Conservation (phyloP, 257 asterid genomes). For the Solanum commersonii region DNA sequence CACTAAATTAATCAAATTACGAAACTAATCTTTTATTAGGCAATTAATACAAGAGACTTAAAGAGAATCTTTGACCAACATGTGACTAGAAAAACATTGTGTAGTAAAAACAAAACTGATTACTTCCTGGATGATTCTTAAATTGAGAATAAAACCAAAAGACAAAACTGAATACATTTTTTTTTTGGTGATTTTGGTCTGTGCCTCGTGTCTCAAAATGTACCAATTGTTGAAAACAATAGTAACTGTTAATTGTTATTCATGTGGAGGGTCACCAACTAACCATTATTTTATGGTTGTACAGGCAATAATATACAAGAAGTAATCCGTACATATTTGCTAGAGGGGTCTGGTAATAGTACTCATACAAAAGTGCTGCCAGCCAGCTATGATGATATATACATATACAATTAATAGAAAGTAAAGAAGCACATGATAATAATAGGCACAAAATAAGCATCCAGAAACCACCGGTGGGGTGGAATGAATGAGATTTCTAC, state of each 20-base stretch:
- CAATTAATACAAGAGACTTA: neutral
- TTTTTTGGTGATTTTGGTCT: neutral
- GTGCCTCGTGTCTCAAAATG: neutral
- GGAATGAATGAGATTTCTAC: neutral
- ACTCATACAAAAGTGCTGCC: neutral
- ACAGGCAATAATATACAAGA: neutral
- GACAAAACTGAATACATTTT: neutral
- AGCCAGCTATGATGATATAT: neutral
- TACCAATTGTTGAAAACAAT: neutral
- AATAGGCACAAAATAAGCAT: neutral
- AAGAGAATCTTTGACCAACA: constrained; percentile 5
- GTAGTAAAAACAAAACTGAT: neutral
- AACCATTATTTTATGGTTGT: neutral
- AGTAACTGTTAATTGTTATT: neutral
- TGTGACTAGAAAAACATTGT: neutral
- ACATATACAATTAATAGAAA: neutral
- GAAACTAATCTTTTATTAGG: neutral
- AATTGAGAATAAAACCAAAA: neutral
- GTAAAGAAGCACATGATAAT: neutral
- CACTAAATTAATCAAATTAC: neutral
- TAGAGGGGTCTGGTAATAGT: neutral
- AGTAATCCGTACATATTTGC: neutral
- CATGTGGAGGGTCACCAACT: neutral
- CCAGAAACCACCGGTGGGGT: neutral
- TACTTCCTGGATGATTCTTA: constrained; percentile 4